Conservation (phyloP, 2,329 filamentous ascomycete genomes). For the Pyricularia grisea region DNA sequence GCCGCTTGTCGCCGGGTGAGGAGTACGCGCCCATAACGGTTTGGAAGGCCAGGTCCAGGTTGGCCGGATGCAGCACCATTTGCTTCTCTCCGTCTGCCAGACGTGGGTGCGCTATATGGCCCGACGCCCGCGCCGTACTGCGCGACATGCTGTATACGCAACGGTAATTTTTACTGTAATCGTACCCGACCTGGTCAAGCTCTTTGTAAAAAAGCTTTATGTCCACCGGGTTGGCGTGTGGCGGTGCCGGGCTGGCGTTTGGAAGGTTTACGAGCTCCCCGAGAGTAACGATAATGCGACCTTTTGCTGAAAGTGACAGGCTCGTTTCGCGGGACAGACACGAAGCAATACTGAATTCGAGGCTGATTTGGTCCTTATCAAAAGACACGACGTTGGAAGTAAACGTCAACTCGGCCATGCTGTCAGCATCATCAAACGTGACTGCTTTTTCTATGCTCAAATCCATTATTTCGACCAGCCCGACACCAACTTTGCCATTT, state of each 20-base stretch:
- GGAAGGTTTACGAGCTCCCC: not conserved
- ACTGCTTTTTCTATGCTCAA: not conserved
- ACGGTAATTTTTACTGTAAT: not conserved
- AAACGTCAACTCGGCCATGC: not conserved
- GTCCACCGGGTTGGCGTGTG: not conserved
- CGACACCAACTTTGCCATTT: too few species aligned
- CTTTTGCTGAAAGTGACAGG: not conserved
- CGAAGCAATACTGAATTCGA: not conserved
- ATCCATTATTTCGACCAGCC: not conserved
- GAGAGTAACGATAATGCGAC: not conserved
- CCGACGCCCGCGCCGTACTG: not conserved
- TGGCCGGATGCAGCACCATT: slow-evolving; percentile 21
- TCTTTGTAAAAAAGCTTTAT: not conserved
- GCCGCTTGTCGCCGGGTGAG: slow-evolving; percentile 20
- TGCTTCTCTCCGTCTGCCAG: slow-evolving; percentile 3
- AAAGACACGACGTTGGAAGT: too few species aligned
- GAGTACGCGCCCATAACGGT: slow-evolving; percentile 20
- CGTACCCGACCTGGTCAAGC: not conserved
- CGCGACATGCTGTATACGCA: not conserved
- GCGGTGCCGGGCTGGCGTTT: not conserved
- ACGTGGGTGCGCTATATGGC: not conserved
- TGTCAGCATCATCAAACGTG: not conserved
- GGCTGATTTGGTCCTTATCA: not conserved
- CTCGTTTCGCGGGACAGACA: not conserved
- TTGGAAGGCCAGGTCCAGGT: slow-evolving; percentile 26